Base-by-base conservation (phyloP, 441 rosid species). In the Capsella rubella region DNA sequence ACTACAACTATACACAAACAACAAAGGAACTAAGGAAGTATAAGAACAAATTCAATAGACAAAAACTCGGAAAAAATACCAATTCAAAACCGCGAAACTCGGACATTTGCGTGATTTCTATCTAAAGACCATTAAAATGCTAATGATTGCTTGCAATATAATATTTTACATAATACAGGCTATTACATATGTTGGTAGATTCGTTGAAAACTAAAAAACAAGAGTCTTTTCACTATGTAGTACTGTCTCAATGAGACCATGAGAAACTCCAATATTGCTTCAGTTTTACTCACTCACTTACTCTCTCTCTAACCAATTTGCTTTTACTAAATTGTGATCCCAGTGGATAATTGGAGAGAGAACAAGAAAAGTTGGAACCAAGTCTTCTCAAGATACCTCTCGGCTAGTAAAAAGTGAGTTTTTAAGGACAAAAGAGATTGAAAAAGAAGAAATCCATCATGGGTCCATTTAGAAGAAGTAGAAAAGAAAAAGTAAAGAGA, bases 331-430 rank as follows among this genome's bases (percentile, higher is more conserved):
- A 56, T 70, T 70, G 69, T 43, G 57, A 60, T 63, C 53, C 35
- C 60, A 35, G 61, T 70, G 61, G 52, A 59, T 70, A 64, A 70
- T 70, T 76, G 72, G 80, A 50, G 72, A 57, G 56, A 60, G 59
- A 67, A 55, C 10, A 46, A 25, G 59, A 40, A 70, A 57, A 64
- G 75, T 57, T 76, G 72, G 75, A 64, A 73, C 29, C 66, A 63
- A 76, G 71, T 76, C 71, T 49, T 76, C 67, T 63, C 53, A 76
- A 64, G 79, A 76, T 76, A 49, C 79, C 76, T 71, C 80, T 71
- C 51, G 37, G 35, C 76, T 77, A 65, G 76, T 71, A 65, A 51
- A 77, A 77, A 58, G 68, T 35, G 65, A 64, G 68, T 32, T 50
- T 73, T 50, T 12, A 37, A 69, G 72, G 62, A 64, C 67, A 27